Base-by-base conservation (phyloP, 2,329 filamentous ascomycete genomes). In the Cryphonectria japonica region DNA sequence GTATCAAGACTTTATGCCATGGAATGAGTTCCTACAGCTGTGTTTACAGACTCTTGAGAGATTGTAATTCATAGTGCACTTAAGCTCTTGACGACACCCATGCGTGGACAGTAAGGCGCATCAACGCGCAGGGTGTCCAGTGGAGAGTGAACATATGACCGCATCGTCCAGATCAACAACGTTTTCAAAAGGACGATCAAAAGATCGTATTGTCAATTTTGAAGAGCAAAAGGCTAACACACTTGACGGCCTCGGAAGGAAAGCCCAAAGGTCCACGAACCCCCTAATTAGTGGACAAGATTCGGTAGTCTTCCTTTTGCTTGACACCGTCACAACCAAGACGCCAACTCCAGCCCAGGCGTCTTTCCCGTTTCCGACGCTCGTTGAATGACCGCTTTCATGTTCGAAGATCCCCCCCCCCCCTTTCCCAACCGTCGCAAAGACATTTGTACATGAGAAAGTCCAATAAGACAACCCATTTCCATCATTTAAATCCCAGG, bases 291-390 rank as follows among this genome's bases (percentile, higher is more conserved):
- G 54, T 59, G 13, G 29, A 50, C 46, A 29, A 29, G 7, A 19
- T 19, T 32, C 19, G 14, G 34, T 59, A 14, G 3, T 29, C 54
- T 34, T 16, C 3, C 22, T n/a, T n/a, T 50, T 19, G 16, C 8
- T 59, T 59, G 54, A 59, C 54, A 59, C 54, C 54, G 6, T 59
- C 54, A 59, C 54, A 32, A 39, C 54, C 54, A 19, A 19, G 54
- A 59, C 54, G 54, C 54, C 54, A 34, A 19, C 2, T 61, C 59
- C 59, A 61, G 59, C 59, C 57, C 7, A 9, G 57, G 19, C 59
- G 29, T n/a, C 59, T 61, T 61, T 19, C 16, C 32, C 46, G 19
- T n/a, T 50, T 50, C 59, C 34, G 59, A 39, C 59, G 6, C 59
- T 50, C 46, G 46, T n/a, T 50, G 46, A 26, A 39, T 39, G 22